Conservation (phyloP, 805 yeast species). For the Ogataea minuta region DNA sequence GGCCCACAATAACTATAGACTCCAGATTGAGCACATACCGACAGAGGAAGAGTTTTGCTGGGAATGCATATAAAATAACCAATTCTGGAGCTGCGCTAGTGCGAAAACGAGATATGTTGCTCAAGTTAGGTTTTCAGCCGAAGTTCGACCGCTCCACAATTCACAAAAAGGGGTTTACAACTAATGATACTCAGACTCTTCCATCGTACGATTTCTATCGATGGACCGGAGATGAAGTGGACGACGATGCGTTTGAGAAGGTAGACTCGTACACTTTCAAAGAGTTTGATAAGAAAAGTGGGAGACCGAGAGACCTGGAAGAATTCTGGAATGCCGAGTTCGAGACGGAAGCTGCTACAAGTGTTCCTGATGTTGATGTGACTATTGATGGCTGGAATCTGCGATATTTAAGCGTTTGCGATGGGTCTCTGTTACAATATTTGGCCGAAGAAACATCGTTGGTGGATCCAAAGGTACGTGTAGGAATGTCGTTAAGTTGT, state of each 20-base stretch:
- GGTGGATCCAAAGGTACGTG: conserved; percentile 42
- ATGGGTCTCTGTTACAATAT: conserved; percentile 48
- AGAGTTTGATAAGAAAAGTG: conserved; percentile 58
- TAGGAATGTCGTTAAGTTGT: conserved; percentile 53
- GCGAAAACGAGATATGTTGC: conserved; percentile 45
- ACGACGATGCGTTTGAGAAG: conserved; percentile 38
- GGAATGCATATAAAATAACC: conserved; percentile 29
- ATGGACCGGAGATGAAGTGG: conserved; percentile 42
- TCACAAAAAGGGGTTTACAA: conserved; percentile 39
- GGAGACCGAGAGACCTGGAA: conserved; percentile 34
- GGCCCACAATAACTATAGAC: not conserved
- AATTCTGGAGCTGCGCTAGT: conserved; percentile 28
- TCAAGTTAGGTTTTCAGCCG: conserved; percentile 50
- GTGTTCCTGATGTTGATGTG: conserved; percentile 17
- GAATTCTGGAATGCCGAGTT: conserved; percentile 40
- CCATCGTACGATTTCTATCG: conserved; percentile 41
- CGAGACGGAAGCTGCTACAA: conserved; percentile 35
- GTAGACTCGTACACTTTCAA: conserved; percentile 41
- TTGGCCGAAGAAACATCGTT: conserved; percentile 43
- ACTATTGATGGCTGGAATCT: conserved; percentile 52
- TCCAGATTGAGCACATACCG: not conserved
- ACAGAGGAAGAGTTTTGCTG: conserved; percentile 3
- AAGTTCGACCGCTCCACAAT: conserved; percentile 49
- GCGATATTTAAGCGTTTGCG: conserved; percentile 49
- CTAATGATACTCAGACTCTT: conserved; percentile 33